phyloP scores from a whole-genome alignment of 1,284 basidiomycete genomes.

The Cerioporus squamosus region DNA sequence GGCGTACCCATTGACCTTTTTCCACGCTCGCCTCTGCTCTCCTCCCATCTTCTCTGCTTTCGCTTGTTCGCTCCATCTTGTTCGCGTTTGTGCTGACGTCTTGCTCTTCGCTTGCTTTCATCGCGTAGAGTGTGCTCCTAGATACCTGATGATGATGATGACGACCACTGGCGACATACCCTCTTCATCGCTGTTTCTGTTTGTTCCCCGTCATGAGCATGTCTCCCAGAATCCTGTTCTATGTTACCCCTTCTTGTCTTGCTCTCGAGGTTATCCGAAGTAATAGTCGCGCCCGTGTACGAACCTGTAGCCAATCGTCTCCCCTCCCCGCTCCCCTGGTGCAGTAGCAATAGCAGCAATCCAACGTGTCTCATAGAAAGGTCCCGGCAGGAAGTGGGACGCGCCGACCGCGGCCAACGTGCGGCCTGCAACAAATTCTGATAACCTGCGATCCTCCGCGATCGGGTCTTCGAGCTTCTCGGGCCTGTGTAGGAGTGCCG shows the following conservation, averaged over 20 bases:
- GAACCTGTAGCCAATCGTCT: too few relatives aligned
- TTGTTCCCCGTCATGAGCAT: too few relatives aligned
- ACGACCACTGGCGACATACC: neutral
- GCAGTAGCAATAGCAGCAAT: neutral
- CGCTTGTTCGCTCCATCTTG: neutral
- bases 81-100: neutral
- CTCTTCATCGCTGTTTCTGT: too few relatives aligned
- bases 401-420: too few relatives aligned
- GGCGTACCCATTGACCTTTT: slow-evolving; percentile 3
- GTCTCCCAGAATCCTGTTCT: too few relatives aligned
- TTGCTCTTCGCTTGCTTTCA: neutral
- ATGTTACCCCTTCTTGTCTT: neutral
- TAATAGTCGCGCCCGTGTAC: neutral
- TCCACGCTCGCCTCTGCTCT: neutral
- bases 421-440: too few relatives aligned
- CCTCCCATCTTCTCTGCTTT: neutral
- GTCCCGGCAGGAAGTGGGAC: too few relatives aligned
- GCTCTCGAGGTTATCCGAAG: neutral
- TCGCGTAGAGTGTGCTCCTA: neutral
- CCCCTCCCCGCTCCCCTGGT: too few relatives aligned
- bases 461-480: too few relatives aligned
- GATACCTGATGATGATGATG: neutral
- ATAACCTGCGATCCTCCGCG: too few relatives aligned
- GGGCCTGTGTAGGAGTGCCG: too few relatives aligned
- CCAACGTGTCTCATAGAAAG: neutral